phyloP scores from a whole-genome alignment of 1,284 basidiomycete genomes.

The Boletus putidus region DNA sequence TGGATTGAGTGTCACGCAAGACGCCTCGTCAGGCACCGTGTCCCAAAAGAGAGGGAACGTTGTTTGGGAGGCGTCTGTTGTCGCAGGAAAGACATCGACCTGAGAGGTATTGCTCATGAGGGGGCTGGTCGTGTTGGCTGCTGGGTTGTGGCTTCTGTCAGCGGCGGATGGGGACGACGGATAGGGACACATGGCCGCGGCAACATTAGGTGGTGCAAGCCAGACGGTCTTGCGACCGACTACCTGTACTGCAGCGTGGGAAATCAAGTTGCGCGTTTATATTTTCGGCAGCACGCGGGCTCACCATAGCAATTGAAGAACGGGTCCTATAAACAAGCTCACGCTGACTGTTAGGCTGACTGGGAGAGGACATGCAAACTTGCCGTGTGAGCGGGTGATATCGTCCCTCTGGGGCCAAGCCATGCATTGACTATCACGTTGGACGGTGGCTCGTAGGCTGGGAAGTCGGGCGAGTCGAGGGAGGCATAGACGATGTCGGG shows the following conservation, averaged over 20 bases:
- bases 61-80: constrained; percentile 27
- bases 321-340: constrained; percentile 66
- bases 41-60: constrained; percentile 53
- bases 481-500: constrained; percentile 88
- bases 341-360: constrained; percentile 4
- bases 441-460: constrained; percentile 61
- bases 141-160: constrained; percentile 39
- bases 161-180: constrained; percentile 6
- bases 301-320: constrained; percentile 90
- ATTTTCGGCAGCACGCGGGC: constrained; percentile 12
- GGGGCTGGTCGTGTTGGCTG: constrained; percentile 42
- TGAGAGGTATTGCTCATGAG: constrained; percentile 66
- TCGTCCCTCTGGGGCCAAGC: constrained; percentile 77
- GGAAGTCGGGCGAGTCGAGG: constrained; percentile 48
- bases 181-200: constrained; percentile 33
- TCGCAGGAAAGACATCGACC: constrained; percentile 63
- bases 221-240: constrained; percentile 90
- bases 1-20: constrained; percentile 65
- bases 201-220: constrained; percentile 72
- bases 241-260: constrained; percentile 68
- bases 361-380: constrained; percentile 34
- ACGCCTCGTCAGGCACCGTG: constrained; percentile 63
- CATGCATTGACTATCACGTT: constrained; percentile 85
- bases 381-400: constrained; percentile 92
- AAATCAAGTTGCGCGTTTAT: constrained; percentile 3